Conservation (phyloP, 768 basidiomycete species). For the Trametes villosa region DNA sequence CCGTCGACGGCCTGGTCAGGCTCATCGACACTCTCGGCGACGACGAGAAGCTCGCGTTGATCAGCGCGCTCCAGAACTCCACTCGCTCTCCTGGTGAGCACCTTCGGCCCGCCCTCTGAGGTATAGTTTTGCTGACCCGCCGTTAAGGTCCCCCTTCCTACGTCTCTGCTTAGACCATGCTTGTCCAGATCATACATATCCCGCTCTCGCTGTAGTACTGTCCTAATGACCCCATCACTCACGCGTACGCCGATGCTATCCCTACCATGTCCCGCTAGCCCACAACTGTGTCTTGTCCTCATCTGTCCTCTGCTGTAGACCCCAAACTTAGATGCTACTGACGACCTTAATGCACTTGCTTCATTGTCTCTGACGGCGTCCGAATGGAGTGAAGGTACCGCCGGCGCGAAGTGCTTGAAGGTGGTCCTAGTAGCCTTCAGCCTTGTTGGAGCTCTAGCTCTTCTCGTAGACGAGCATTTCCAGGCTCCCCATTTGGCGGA, state of each 20-base stretch:
- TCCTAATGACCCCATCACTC: neutral
- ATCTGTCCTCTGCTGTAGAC: neutral
- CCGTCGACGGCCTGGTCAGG: conserved; percentile 72
- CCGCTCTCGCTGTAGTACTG: conserved; percentile 2
- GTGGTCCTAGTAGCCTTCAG: too few relatives aligned
- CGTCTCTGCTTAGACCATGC: conserved; percentile 13
- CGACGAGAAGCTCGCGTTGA: conserved; percentile 70
- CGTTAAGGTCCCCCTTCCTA: conserved; percentile 28
- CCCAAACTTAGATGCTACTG: neutral
- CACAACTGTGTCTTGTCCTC: neutral
- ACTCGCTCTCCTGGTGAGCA: conserved; percentile 58
- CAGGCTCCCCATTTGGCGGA: too few relatives aligned
- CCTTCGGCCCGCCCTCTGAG: neutral
- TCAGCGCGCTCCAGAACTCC: conserved; percentile 62
- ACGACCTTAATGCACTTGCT: neutral
- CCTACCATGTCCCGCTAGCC: neutral
- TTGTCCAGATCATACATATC: neutral
- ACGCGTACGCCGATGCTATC: neutral
- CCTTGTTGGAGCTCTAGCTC: neutral
- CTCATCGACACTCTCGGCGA: conserved; percentile 73
- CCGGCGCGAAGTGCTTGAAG: too few relatives aligned
- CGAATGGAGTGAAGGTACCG: too few relatives aligned
- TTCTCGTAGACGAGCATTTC: too few relatives aligned
- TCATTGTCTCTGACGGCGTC: neutral
- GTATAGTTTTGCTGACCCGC: neutral